Evolutionary conservation across 192 early-diverging fungal species (phyloP), one percentile per base, ranked within the genome.

Genomic region (Funneliformis geosporum): DNA sequence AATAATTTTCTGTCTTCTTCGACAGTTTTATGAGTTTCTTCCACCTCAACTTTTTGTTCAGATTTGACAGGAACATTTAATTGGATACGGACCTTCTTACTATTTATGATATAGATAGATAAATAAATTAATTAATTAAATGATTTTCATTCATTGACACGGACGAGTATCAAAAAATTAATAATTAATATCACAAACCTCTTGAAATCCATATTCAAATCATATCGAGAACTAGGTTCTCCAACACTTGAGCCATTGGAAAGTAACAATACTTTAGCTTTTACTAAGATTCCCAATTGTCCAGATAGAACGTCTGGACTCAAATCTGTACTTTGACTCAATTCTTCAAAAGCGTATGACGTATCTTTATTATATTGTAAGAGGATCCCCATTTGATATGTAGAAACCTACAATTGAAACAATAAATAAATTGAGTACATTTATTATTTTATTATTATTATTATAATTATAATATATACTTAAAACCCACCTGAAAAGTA

Each of bases 311-410:
- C 88, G 2, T 95, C 93, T 11, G 86, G 69, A 68, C 85, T 85
- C 43, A 99, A 84, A 16, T 89, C 92, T 2, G 97, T 99, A 59
- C 84, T 87, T 21, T 86, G 83, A n/a, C 86, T 74, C 7, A 98
- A 86, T 69, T 97, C 96, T 61, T 89, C 90, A 69, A 91, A 91
- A 0, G 93, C 91, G 83, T 95, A 96, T 1, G 89, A 87, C 18
- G 91, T 89, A 4, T 85, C 88, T 38, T 87, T 87, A 83, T 97
- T 98, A 88, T 94, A 99, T 83, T 95, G 93, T 55, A 98, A 85
- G 60, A 99, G 88, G 10, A 99, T 91, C 40, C 93, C 95, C 92
- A 98, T 94, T 84, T 99, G 97, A 84, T 93, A 98, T 4, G 93
- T 94, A 8, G 94, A 93, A 7, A 94, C 91, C 84, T 89, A 73